Base-by-base conservation (phyloP, 1,139 yeast species). In the Pichia sp. region DNA sequence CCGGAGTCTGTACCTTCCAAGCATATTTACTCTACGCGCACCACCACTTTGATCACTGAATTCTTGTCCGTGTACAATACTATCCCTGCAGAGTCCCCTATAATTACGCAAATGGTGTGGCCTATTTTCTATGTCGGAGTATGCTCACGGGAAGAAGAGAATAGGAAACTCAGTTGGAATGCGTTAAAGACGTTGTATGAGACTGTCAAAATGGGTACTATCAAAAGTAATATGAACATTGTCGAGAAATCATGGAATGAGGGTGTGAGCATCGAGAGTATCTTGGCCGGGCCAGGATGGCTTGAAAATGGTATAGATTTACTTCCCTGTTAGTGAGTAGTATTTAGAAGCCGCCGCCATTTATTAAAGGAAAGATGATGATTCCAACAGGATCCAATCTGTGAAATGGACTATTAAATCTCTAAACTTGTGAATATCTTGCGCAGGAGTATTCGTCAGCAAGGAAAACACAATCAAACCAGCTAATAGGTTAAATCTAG, bases 31-130 rank as follows among this genome's bases (percentile, higher is more conserved):
- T 33, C 34, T 5, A 37, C 40, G 15, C 59, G 33, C 10, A 56
- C 63, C 17, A 50, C 50, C 14, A 58, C 61, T 9, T 48, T 60
- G 9, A 58, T 69, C 3, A 48, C 55, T 30, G 78, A 72, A 44
- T 72, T 72, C 45, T 63, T 72, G 3, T 57, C 59, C 11, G 62
- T 64, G 3, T 71, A 72, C 45, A 58, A 61, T 3, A 53, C 68
- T 0, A 55, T 72, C 63, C 64, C 68, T 17, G 50, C 66, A 2
- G 48, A 50, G 7, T 62, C 70, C 2, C 73, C 76, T 2, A 52
- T 66, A 19, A 67, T 70, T 3, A 70, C 76, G 1, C 78, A 72
- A 46, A 72, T 72, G 77, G 76, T 72, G 3, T 72, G 77, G 77
- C 78, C 78, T 0, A 58, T 72, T 1, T 69, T 67, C 49, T 67